Evolutionary conservation across 2,329 filamentous ascomycete genomes (phyloP), one percentile per base, ranked within the genome.

Genomic region (Mycosphaerella sp.): DNA sequence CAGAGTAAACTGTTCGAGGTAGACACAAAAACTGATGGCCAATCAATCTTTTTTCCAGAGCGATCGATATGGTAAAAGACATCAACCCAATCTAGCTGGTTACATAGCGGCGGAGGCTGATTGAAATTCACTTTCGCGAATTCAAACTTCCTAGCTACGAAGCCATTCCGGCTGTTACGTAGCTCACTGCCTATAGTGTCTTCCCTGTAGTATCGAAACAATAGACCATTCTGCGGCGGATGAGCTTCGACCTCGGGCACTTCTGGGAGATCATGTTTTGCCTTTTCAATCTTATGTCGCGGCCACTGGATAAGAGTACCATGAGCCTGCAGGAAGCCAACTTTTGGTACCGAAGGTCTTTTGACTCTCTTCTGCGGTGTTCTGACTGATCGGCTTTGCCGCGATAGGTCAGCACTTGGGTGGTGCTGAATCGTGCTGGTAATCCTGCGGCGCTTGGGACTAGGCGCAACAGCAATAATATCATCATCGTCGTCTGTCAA

Each of bases 1-100:
- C 48, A 51, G 31, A 51, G 26, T n/a, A 51, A 21, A n/a, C 11
- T 23, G 40, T 51, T 51, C 7, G 38, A 43, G 6, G 29, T 29
- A 11, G 38, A 38, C 31, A 51, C 36, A 23, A 14, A 51, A n/a
- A 41, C 23, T 5, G 48, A 44, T 8, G 23, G 29, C 14, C 44
- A 36, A 8, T 53, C 47, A n/a, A 34, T 29, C 3, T 26, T 2
- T 9, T 32, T 38, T 8, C 41, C 34, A 11, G 38, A 32, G 10
- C 41, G 44, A 26, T 47, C 26, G n/a, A 53, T 38, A 7, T 38
- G 38, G 29, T 51, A 32, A 17, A 50, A 50, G 10, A 51, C 9
- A 2, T 51, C 48, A 1, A 7, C 26, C 31, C 38, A 44, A 32
- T 51, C 39, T 11, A 44, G 38, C 11, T 40, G 6, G 5, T 23